Percentiles rank a stretch among this genome's conserved stretches.
phyloP scores from a whole-genome alignment of 192 early-diverging fungal species.

The Entomortierella beljakovae region DNA sequence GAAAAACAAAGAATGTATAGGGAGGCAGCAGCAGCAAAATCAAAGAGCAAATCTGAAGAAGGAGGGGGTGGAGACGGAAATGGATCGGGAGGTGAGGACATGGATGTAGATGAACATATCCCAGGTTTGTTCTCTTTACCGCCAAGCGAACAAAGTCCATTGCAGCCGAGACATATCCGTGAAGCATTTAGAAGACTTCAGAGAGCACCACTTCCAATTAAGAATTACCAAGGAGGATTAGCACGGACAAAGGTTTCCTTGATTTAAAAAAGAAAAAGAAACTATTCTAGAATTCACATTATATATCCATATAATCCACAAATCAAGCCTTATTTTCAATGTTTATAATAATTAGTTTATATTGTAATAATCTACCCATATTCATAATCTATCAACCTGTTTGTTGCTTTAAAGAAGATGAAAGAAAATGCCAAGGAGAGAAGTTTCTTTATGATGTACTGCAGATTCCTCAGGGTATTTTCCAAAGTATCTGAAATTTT shows the following conservation, averaged over 20 bases:
- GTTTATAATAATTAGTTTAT: no score
- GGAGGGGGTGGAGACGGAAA: constrained; percentile 17
- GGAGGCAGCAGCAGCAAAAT: constrained; percentile 52
- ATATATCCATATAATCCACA: no score
- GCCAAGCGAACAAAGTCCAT: constrained; percentile 81
- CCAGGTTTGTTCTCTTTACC: constrained; percentile 83
- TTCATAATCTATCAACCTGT: no score
- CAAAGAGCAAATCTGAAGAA: constrained; percentile 23
- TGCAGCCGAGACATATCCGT: constrained; percentile 89
- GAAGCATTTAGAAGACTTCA: constrained; percentile 94
- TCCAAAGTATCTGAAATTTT: no score
- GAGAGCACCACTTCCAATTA: constrained; percentile 74
- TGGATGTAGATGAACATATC: constrained; percentile 51
- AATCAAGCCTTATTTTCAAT: no score
- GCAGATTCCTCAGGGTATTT: no score
- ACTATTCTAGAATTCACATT: no score
- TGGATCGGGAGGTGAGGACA: constrained; percentile 32
- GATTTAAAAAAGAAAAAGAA: constrained; percentile 57
- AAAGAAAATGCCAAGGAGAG: no score
- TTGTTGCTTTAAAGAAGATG: no score
- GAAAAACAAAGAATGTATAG: constrained; percentile 56
- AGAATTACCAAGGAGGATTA: constrained; percentile 83
- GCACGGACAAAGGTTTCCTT: constrained; percentile 77
- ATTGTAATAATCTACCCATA: no score
- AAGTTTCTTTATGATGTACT: no score